Percentiles rank a stretch among this genome's conserved stretches.
These are phyloP conservation scores for Colletotrichum euphorbiae DNA, from an alignment of 2,329 filamentous ascomycete genomes.

Conservation along the genomic window DNA sequence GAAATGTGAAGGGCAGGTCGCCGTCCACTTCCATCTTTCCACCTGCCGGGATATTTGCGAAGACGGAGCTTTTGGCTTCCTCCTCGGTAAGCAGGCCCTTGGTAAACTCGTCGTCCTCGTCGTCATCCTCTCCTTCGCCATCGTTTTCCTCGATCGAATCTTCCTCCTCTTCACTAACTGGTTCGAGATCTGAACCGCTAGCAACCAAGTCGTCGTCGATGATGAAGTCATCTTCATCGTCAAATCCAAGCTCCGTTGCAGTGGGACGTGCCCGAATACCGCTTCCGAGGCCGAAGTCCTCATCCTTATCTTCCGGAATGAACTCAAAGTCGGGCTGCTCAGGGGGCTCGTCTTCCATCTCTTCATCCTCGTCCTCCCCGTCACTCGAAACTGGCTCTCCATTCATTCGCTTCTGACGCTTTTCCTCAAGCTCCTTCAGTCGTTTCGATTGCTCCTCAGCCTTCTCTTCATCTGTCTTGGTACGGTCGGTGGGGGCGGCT, in stretches of 20 bases:
- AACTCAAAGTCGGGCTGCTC: constrained; percentile 49
- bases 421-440: constrained; percentile 84
- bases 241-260: constrained; percentile 76
- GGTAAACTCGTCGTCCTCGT: constrained; percentile 77
- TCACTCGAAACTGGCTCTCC: constrained; percentile 80
- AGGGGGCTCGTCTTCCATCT: constrained; percentile 48
- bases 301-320: constrained; percentile 55
- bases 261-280: constrained; percentile 68
- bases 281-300: constrained; percentile 70
- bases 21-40: constrained; percentile 57
- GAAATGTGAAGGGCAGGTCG: constrained; percentile 81
- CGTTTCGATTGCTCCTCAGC: constrained; percentile 80
- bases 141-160: constrained; percentile 59
- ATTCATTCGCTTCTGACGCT: constrained; percentile 86
- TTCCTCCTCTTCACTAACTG: constrained; percentile 64
- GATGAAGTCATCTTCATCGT: constrained; percentile 94
- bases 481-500: constrained; percentile 86
- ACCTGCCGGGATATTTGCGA: constrained; percentile 46
- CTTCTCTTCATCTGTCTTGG: constrained; percentile 91
- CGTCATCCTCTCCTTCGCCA: constrained; percentile 48
- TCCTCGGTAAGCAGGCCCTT: constrained; percentile 73
- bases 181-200: constrained; percentile 78
- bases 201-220: constrained; percentile 91
- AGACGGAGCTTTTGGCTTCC: constrained; percentile 66
- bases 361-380: constrained; percentile 63